Base-by-base conservation (phyloP, 192 early-diverging fungal genomes). In the Coemansia sp. region DNA sequence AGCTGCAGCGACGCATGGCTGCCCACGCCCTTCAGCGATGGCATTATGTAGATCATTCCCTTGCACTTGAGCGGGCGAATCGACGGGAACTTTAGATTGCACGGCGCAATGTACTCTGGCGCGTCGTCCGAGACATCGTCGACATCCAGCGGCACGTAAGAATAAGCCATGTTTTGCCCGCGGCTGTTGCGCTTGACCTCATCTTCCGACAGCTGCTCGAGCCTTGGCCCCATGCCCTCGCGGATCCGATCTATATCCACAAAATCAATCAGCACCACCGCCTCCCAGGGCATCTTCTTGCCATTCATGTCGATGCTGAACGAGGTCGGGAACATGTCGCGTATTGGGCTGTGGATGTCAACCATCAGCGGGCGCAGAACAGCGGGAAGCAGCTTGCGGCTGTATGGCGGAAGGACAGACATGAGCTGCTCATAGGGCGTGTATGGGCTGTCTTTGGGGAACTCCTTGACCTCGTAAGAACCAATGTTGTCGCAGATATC, bases 281-380 rank as follows among this genome's bases (percentile, higher is more conserved):
- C 96, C 81, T 99, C 96, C 95, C 96, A 99, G 4, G 89, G 87
- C 78, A 92, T 89, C 70, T 96, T 97, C 82, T 99, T 99, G 59
- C 97, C 97, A 71, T 99, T 99, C 84, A 97, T 82, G 64, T 99
- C 97, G 14, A 92, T 81, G 3, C 90, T 88, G 81, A 99, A 98
- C 33, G 90, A 86, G 29, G 70, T 81, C 30, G 97, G 97, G 82
- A 93, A 99, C 73, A 98, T 90, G 59, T 99, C 95, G 67, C 88
- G 91, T 45, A 99, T 96, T 4, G 92, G 91, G n/a, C 92, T 94
- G 6, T 86, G 65, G 1, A 84, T 75, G 61, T 94, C 86, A 3
- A 86, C 87, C 87, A 99, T 96, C 37, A 99, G 75, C 34, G 86
- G 69, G 73, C 92, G 91, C 68, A 92, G 93, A 10, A 84, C 83